phyloP scores from a whole-genome alignment of 2,329 filamentous ascomycete species.

The Domatiomyces catenatus region DNA sequence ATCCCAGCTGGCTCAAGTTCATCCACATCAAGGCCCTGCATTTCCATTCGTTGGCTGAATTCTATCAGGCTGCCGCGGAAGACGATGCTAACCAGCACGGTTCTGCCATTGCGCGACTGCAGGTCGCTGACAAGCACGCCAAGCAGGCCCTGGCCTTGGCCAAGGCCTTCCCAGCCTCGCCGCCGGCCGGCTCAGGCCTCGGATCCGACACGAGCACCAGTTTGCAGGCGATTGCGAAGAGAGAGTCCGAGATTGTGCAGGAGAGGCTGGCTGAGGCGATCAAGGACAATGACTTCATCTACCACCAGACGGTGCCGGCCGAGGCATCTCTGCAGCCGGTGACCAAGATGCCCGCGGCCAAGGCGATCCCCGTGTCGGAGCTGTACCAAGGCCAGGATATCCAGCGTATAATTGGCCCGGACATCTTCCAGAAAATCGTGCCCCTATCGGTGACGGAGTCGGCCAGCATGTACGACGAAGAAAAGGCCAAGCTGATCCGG shows the following conservation, averaged over 20 bases:
- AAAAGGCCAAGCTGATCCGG: conserved; percentile 88
- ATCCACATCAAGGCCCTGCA: conserved; percentile 58
- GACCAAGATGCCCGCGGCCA: conserved; percentile 82
- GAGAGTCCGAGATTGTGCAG: conserved; percentile 65
- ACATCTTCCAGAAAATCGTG: conserved; percentile 93
- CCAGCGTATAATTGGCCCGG: conserved; percentile 86
- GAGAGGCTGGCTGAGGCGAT: conserved; percentile 60
- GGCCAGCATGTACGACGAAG: conserved; percentile 92
- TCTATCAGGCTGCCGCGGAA: conserved; percentile 83
- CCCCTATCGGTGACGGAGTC: conserved; percentile 93
- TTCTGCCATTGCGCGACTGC: conserved; percentile 64
- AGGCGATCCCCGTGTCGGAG: conserved; percentile 92
- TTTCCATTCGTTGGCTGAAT: conserved; percentile 74
- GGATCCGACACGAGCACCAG: conserved; percentile 59
- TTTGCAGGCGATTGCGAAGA: conserved; percentile 67
- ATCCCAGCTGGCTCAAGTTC: conserved; percentile 80
- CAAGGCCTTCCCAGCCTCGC: conserved; percentile 62
- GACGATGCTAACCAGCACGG: conserved; percentile 80
- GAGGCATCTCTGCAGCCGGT: conserved; percentile 71
- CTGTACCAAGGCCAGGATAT: conserved; percentile 96
- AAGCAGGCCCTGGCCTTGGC: conserved; percentile 65
- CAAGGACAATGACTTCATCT: conserved; percentile 97
- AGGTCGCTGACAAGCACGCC: conserved; percentile 61
- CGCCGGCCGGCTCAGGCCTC: conserved; percentile 70
- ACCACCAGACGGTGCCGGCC: conserved; percentile 78